phyloP scores from a whole-genome alignment of 805 yeast genomes.

The Blastobotrys parvus region DNA sequence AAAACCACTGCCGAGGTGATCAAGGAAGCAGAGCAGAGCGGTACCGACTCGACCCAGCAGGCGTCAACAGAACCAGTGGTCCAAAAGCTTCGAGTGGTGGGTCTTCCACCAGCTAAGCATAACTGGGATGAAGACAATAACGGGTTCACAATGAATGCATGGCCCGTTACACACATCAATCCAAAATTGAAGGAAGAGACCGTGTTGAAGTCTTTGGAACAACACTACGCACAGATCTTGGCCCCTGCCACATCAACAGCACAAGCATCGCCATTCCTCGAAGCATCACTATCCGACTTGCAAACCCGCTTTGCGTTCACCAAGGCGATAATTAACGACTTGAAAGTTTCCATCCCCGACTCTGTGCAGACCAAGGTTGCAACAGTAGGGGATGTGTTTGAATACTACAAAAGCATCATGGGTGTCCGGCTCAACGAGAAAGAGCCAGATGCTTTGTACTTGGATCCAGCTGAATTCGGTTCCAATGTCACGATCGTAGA shows the following conservation, averaged over 20 bases:
- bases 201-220: slow-evolving; percentile 7
- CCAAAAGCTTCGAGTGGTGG: slow-evolving; percentile 18
- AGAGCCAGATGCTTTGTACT: slow-evolving; percentile 67
- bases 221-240: slow-evolving; percentile 4
- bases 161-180: slow-evolving; percentile 22
- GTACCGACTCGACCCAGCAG: background rate
- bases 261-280: background rate
- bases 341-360: slow-evolving; percentile 50
- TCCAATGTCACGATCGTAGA: slow-evolving; percentile 41
- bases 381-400: slow-evolving; percentile 32
- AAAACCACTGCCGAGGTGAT: slow-evolving; percentile 7
- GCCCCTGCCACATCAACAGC: slow-evolving; percentile 1
- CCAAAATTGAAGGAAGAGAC: slow-evolving; percentile 14
- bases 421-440: slow-evolving; percentile 47
- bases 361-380: slow-evolving; percentile 36
- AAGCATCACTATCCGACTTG: slow-evolving; percentile 34
- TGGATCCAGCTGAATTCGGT: slow-evolving; percentile 43
- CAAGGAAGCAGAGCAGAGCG: slow-evolving; percentile 5
- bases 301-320: slow-evolving; percentile 40
- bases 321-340: slow-evolving; percentile 40
- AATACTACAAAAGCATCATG: slow-evolving; percentile 33
- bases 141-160: slow-evolving; percentile 20
- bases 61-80: background rate
- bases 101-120: slow-evolving; percentile 13
- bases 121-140: slow-evolving; percentile 12